Percentiles rank a stretch among this genome's conserved stretches.
Evolutionary conservation across 2,329 filamentous ascomycete species (phyloP).

Genomic region (Claviceps humidiphila): DNA sequence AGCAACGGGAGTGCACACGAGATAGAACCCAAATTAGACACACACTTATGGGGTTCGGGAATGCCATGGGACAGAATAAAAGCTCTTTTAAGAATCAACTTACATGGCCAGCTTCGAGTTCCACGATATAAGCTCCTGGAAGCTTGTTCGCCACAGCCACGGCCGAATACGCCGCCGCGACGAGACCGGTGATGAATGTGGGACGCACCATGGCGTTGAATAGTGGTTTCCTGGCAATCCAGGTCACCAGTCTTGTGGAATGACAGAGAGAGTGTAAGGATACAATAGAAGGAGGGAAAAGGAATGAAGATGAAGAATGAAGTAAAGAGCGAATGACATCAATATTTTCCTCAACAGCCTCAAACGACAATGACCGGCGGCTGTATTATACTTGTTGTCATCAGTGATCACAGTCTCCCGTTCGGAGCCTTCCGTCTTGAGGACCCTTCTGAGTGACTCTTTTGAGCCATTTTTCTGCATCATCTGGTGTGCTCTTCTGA

Average conservation of each 20-base stretch:
- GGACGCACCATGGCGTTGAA: constrained; percentile 6
- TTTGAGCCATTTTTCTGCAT: not conserved
- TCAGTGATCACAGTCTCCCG: not conserved
- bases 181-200: constrained; percentile 6
- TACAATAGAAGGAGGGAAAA: not conserved
- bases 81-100: not conserved
- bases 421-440: not conserved
- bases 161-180: constrained; percentile 15
- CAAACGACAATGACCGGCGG: not conserved
- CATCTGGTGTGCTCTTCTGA: not conserved
- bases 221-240: not conserved
- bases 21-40: no score
- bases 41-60: not conserved
- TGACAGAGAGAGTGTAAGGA: not conserved
- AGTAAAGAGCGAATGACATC: not conserved
- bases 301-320: no score
- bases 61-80: not conserved
- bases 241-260: not conserved
- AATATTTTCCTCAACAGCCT: no score
- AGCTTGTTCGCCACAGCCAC: constrained; percentile 21
- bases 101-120: constrained; percentile 37
- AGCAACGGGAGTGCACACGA: no score
- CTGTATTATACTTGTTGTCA: not conserved
- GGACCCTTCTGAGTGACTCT: not conserved
- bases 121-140: constrained; percentile 38